Conservation (phyloP, 306 rosid genomes). For the Vachellia collinsii region DNA sequence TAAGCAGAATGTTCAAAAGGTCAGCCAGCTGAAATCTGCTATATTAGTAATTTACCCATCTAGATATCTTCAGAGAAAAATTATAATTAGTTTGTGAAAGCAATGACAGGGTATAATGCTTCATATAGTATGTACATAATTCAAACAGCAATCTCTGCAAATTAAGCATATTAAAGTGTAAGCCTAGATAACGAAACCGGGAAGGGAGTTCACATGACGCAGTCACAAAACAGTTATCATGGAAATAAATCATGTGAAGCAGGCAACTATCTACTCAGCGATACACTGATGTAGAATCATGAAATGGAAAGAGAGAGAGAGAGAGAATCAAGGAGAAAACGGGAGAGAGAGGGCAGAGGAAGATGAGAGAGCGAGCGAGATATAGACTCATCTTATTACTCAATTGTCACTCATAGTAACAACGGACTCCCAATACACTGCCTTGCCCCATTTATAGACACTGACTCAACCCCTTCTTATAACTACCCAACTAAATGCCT, state of each 20-base stretch:
- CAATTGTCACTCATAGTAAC: not conserved
- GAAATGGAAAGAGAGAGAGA: no score
- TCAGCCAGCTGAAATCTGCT: not conserved
- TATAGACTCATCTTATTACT: not conserved
- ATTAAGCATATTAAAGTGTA: not conserved
- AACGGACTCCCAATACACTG: not conserved
- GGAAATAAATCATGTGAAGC: not conserved
- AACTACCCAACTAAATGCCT: not conserved
- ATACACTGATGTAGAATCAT: not conserved
- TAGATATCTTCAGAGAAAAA: not conserved
- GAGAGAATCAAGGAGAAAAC: not conserved
- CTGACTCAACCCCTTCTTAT: not conserved
- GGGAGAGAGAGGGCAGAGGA: no score
- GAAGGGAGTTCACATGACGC: not conserved
- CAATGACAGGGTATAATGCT: not conserved
- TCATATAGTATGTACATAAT: not conserved
- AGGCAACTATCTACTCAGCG: not conserved
- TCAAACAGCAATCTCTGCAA: not conserved
- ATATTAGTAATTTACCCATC: not conserved
- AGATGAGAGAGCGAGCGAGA: not conserved
- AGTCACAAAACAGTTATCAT: not conserved
- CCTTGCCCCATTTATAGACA: not conserved
- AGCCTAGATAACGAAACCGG: not conserved
- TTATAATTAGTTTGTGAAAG: not conserved
- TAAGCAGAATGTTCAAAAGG: conserved; percentile 14